Base-by-base conservation (phyloP, 257 asterid genomes). In the Dorcoceras hygrometricum region DNA sequence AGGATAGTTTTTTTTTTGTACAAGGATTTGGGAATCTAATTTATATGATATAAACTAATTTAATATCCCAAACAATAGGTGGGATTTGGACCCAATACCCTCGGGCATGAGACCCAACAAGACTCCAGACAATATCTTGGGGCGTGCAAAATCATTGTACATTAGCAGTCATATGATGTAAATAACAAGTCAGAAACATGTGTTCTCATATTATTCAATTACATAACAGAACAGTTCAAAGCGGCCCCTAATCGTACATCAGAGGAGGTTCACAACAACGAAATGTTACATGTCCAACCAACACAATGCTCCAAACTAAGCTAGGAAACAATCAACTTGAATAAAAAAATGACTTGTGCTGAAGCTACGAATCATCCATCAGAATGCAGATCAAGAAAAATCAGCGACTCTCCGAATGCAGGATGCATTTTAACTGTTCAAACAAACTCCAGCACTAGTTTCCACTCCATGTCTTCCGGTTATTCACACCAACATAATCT, bases 311-410 rank as follows among this genome's bases (percentile, higher is more conserved):
- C 54, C 54, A 16, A 46, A 46, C 22, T 46, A 18, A 46, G 20
- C 8, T 70, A 39, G 51, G 6, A 54, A 62, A 24, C 65, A 73
- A 66, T 43, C 19, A 29, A 36, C 23, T 12, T 64, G 19, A 39
- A 39, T 39, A 39, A 39, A 39, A 39, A 39, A 12, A 36, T 36
- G 16, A 36, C 46, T 36, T 10, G 18, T 39, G 28, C 73, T 67
- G 27, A 67, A 67, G 65, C 75, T 73, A 70, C 64, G 19, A 36
- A 12, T 20, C 65, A 28, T 70, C 32, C 68, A 70, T 31, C 72
- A 71, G 65, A 39, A 39, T 39, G 50, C 50, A 39, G 51, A 62
- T 59, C 62, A 57, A n/a, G 22, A 76, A 23, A 68, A 62, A 70
- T 70, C 70, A 53, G 61, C 61, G 59, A 36, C 24, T 48, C 64